These are phyloP conservation scores for Cladosporium sp. DNA, from an alignment of 2,329 filamentous ascomycete species.

Conservation along the genomic window DNA sequence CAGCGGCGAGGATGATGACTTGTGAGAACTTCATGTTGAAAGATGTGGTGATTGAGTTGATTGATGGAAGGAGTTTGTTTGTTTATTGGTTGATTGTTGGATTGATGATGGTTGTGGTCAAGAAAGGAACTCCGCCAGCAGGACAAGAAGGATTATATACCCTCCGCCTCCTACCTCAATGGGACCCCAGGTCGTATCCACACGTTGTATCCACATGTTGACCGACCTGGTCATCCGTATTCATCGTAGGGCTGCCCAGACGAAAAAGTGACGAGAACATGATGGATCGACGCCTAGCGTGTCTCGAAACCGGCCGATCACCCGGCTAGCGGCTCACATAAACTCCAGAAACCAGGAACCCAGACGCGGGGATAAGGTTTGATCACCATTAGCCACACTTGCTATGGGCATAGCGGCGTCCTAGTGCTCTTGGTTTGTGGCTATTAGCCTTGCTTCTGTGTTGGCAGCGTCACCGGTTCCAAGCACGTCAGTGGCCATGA, in stretches of 20 bases:
- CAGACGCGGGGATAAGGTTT: constrained; percentile 13
- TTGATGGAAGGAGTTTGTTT: neutral
- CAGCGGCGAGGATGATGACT: neutral
- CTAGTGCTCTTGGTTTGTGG: neutral
- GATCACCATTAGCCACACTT: constrained; percentile 5
- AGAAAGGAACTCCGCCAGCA: neutral
- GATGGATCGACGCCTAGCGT: neutral
- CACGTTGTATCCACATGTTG: neutral
- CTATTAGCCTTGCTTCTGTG: constrained; percentile 4
- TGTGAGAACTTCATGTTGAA: constrained; percentile 12
- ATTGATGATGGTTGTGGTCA: neutral
- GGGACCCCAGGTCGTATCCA: neutral
- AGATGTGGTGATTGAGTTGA: neutral
- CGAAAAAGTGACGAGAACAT: neutral
- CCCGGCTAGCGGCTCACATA: neutral
- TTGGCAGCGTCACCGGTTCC: constrained; percentile 2
- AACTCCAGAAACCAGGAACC: constrained; percentile 1
- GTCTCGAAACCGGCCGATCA: constrained; percentile 5
- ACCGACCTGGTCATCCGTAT: neutral
- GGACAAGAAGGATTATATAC: neutral
- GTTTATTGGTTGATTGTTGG: neutral
- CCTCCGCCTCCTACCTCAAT: neutral
- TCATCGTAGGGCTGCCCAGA: neutral
- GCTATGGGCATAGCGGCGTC: constrained; percentile 7
- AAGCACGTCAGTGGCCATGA: neutral